Evolutionary conservation across 1,284 basidiomycete species (phyloP).

Genomic region (Mycosarcoma mackinlayi): DNA sequence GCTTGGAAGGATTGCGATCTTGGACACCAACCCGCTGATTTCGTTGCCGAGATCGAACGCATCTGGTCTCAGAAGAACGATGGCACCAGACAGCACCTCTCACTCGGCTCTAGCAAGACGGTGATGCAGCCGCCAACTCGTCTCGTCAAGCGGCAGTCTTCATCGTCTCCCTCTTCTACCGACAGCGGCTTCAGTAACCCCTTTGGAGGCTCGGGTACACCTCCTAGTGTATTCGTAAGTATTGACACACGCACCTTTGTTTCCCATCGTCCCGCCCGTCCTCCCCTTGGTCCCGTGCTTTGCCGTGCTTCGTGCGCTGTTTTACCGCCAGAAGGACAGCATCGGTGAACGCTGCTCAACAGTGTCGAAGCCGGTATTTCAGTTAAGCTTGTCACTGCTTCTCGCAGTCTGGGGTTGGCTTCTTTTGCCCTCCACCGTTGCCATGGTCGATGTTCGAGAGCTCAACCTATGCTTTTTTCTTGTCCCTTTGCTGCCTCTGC

Average conservation of each 20-base stretch:
- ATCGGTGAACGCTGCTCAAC: too few relatives aligned
- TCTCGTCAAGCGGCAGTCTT: conserved; percentile 30
- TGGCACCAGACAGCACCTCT: background rate
- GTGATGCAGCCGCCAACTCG: conserved; percentile 1
- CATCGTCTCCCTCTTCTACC: conserved; percentile 13
- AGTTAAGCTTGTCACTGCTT: too few relatives aligned
- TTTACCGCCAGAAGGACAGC: too few relatives aligned
- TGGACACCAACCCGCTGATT: conserved; percentile 52
- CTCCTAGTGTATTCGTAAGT: conserved; percentile 63
- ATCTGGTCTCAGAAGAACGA: conserved; percentile 38
- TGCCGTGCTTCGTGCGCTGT: background rate
- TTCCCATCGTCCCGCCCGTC: background rate
- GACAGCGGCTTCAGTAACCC: conserved; percentile 18
- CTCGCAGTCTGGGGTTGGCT: too few relatives aligned
- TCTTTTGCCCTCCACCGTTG: background rate
- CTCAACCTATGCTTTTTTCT: conserved; percentile 18
- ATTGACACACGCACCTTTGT: background rate
- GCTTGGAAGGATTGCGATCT: conserved; percentile 58
- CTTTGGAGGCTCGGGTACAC: conserved; percentile 37
- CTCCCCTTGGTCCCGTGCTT: background rate
- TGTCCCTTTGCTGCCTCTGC: conserved; percentile 1
- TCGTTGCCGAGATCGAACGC: conserved; percentile 53
- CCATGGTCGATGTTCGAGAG: conserved; percentile 3
- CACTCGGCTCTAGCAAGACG: conserved; percentile 2
- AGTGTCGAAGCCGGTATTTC: too few relatives aligned